A percentile compares a stretch with the other conserved stretches of the same genome.
Evolutionary conservation across 495 filamentous ascomycete species (phyloP).

Genomic region (Aspergillus heteromorphus): DNA sequence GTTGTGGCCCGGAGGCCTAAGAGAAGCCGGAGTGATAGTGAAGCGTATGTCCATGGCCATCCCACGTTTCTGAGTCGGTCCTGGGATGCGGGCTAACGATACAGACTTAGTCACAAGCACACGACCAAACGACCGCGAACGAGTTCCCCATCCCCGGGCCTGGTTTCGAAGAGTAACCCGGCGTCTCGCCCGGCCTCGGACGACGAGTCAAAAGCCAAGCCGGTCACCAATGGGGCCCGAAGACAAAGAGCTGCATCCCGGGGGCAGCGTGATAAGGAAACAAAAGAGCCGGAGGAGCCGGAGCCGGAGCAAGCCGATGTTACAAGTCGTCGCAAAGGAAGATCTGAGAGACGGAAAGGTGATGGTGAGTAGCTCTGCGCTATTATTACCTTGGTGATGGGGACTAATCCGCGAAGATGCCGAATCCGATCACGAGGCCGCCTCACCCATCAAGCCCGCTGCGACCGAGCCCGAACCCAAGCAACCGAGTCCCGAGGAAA

Average conservation of each 20-base stretch:
- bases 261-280: conserved; percentile 66
- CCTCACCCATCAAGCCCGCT: conserved; percentile 35
- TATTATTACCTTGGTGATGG: neutral
- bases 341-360: conserved; percentile 63
- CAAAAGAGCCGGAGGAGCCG: conserved; percentile 58
- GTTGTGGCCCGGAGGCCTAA: conserved; percentile 60
- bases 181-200: conserved; percentile 61
- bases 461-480: conserved; percentile 36
- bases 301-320: conserved; percentile 65
- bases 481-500: conserved; percentile 46
- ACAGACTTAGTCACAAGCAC: conserved; percentile 44
- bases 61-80: neutral
- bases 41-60: conserved; percentile 62
- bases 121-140: conserved; percentile 67
- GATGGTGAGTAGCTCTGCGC: conserved; percentile 56
- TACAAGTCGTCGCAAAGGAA: conserved; percentile 67
- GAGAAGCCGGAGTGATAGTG: conserved; percentile 82
- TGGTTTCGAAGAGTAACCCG: conserved; percentile 42
- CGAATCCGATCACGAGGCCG: conserved; percentile 36
- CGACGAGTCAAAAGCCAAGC: conserved; percentile 52
- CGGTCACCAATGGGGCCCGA: conserved; percentile 48
- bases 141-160: conserved; percentile 63
- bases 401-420: conserved; percentile 11
- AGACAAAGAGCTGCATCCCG: conserved; percentile 62
- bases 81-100: conserved; percentile 17